Conservation (phyloP, 495 filamentous ascomycete species). For the Daldinia grandis region DNA sequence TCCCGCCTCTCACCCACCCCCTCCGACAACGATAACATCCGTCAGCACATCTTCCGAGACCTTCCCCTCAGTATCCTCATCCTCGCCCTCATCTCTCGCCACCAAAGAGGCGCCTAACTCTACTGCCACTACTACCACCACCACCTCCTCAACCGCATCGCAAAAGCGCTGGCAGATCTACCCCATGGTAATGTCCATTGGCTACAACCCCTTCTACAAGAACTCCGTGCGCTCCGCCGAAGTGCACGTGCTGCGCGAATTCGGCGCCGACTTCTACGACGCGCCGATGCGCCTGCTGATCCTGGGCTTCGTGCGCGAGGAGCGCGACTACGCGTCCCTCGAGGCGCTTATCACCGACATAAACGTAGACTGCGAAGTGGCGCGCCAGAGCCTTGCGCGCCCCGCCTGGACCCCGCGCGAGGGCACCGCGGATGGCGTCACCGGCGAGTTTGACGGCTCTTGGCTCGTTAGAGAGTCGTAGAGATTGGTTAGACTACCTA, state of each 20-base stretch:
- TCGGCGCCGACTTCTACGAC: slow-evolving; percentile 83
- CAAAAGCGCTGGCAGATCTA: slow-evolving; percentile 60
- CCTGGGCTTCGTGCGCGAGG: slow-evolving; percentile 86
- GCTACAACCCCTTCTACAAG: slow-evolving; percentile 96
- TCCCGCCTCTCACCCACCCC: slow-evolving; percentile 1
- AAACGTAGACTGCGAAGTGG: slow-evolving; percentile 84
- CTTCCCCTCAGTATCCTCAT: neutral
- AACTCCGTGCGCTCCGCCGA: slow-evolving; percentile 84
- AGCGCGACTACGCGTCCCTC: slow-evolving; percentile 84
- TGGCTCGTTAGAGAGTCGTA: slow-evolving; percentile 50
- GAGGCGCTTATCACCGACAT: slow-evolving; percentile 91
- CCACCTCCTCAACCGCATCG: neutral
- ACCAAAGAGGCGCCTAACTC: neutral
- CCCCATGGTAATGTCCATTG: slow-evolving; percentile 92
- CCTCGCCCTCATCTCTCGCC: neutral
- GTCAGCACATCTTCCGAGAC: neutral
- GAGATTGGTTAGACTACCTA: neutral
- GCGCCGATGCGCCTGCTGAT: slow-evolving; percentile 78
- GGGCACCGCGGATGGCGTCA: slow-evolving; percentile 33
- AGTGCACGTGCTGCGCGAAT: slow-evolving; percentile 86
- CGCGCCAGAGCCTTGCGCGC: slow-evolving; percentile 74
- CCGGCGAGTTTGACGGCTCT: slow-evolving; percentile 47
- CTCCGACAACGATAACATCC: slow-evolving; percentile 8
- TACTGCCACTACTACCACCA: neutral
- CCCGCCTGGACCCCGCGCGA: slow-evolving; percentile 67